A percentile compares a stretch with the other conserved stretches of the same genome.
These are phyloP conservation scores for Begonia fuchsioides DNA, from an alignment of 306 rosid genomes.

Conservation along the genomic window DNA sequence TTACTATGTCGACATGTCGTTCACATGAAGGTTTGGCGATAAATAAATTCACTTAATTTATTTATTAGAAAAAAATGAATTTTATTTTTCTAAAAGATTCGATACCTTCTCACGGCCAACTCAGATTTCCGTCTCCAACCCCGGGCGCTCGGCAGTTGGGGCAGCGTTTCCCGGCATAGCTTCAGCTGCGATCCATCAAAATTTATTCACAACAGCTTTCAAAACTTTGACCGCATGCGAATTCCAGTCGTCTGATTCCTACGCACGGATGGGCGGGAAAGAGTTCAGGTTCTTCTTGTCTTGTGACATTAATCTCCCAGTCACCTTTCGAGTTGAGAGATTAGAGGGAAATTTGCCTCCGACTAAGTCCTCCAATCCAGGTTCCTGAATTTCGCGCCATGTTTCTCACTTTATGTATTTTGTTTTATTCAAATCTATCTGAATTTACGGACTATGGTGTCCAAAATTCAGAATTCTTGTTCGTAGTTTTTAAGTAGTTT, in stretches of 20 bases:
- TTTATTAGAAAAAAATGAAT: neutral
- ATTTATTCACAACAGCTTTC: neutral
- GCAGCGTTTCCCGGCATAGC: neutral
- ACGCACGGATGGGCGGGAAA: conserved; percentile 34
- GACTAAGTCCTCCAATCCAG: conserved; percentile 32
- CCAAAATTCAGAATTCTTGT: neutral
- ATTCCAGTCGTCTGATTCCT: neutral
- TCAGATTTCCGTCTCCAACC: neutral
- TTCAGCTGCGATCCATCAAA: neutral
- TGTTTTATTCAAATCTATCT: neutral
- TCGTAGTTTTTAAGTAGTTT: too few relatives aligned
- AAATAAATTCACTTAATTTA: too few relatives aligned
- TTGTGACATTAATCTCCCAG: too few relatives aligned
- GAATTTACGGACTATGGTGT: neutral
- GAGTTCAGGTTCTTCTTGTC: too few relatives aligned
- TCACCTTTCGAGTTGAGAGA: conserved; percentile 61
- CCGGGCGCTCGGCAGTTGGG: neutral
- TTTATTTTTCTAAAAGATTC: neutral
- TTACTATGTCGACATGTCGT: too few relatives aligned
- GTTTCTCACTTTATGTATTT: neutral
- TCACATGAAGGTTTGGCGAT: too few relatives aligned
- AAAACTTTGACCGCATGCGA: too few relatives aligned
- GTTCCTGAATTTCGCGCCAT: conserved; percentile 11
- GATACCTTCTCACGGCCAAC: too few relatives aligned
- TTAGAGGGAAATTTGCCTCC: conserved; percentile 63